Evolutionary conservation across 495 filamentous ascomycete species (phyloP), one percentile per base, ranked within the genome.

Genomic region (Aspergillus panamensis): DNA sequence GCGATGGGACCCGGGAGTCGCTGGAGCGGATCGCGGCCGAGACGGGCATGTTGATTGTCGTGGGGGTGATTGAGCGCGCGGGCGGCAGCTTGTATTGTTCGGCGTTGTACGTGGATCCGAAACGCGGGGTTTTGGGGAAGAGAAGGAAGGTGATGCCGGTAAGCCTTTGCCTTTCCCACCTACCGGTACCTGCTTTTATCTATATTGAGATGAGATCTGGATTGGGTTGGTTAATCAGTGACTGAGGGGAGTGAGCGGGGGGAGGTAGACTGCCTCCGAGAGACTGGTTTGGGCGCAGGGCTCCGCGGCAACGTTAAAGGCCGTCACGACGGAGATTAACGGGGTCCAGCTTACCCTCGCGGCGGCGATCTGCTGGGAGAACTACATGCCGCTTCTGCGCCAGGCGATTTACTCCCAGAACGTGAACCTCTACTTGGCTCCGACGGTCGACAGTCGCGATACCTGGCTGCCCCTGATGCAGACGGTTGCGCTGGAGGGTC

Each of bases 311-410:
- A 92, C 91, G 1, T 82, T 97, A 30, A 84, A 84, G 53, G 93
- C 92, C 0, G 79, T 97, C 1, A 89, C 84, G 19, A 92, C 92
- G 1, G 81, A 77, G n/a, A 87, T 97, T 58, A 82, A 84, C 19
- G 90, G 88, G 19, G 83, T 93, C 13, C 83, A 81, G 44, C 72
- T 97, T 17, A 91, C 86, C 14, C 73, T 96, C 7, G 93, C 85
- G 0, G 84, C 90, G 0, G 93, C 92, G 1, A 95, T 97, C 42
- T 97, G 93, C 76, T 97, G 93, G 93, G 93, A 97, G 72, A 97
- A 91, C 62, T 96, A 90, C 67, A 97, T 97, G 93, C 93, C 93
- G 0, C 74, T 97, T 17, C 80, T 97, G 1, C 77, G 88, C 8
- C 80, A 90, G 51, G 82, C 85, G 19, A 78, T 97, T 16, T 97